These are phyloP conservation scores for Russula griseocarnosa DNA, from an alignment of 768 basidiomycete species.

Conservation along the genomic window DNA sequence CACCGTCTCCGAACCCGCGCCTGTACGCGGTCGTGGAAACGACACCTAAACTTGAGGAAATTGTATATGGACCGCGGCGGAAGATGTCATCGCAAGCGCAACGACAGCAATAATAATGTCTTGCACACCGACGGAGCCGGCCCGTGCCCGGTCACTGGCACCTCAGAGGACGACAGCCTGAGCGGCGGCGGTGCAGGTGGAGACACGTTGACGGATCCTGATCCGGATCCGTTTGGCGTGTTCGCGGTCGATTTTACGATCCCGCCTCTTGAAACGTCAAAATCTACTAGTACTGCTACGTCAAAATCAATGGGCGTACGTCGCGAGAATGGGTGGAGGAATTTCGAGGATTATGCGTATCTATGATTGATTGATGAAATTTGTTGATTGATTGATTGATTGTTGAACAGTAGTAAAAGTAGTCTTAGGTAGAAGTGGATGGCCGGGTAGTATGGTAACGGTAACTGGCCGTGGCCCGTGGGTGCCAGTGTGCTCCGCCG, in stretches of 20 bases:
- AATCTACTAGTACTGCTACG: not conserved
- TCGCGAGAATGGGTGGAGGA: constrained; percentile 15
- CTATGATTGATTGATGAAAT: not conserved
- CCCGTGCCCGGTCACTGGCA: too few relatives aligned
- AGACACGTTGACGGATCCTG: not conserved
- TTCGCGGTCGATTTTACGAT: constrained; percentile 1
- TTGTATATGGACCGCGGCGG: not conserved
- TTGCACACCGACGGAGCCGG: too few relatives aligned
- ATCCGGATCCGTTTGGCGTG: not conserved
- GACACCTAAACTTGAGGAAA: too few relatives aligned
- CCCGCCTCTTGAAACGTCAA: not conserved
- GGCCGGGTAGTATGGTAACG: too few relatives aligned
- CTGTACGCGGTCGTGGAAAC: not conserved
- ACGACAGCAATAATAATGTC: too few relatives aligned
- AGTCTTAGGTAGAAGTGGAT: too few relatives aligned
- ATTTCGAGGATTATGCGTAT: constrained; percentile 12
- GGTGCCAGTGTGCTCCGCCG: too few relatives aligned
- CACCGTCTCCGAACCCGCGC: not conserved
- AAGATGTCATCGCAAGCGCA: not conserved
- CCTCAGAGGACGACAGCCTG: too few relatives aligned
- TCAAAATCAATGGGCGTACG: not conserved
- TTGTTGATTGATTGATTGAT: not conserved
- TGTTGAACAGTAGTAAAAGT: too few relatives aligned
- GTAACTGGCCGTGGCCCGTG: too few relatives aligned
- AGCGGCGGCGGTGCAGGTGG: too few relatives aligned